Evolutionary conservation across 1,284 basidiomycete species (phyloP), one percentile per base, ranked within the genome.

Genomic region (Porphyrellus sp.): DNA sequence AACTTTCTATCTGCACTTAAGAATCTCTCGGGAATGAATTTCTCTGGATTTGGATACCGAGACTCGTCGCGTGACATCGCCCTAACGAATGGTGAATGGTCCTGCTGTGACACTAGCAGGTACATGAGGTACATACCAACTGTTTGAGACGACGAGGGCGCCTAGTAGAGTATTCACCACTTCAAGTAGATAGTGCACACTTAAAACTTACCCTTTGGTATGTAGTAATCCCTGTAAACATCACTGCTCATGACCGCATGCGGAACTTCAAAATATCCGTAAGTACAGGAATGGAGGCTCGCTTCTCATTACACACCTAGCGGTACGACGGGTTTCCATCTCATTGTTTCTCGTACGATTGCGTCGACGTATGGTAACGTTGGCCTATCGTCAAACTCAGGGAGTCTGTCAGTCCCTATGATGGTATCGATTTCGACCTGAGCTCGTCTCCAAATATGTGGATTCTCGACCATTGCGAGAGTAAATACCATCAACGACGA

Each of bases 361-460:
- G 70, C 71, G 9, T 68, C 63, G 8, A 77, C 47, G 42, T 75
- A 78, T 0, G 72, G 72, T 34, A 79, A 57, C 0, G 56, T 56
- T 1, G 63, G 48, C 27, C 69, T 59, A 49, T 79, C 78, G 7
- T 62, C 60, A 20, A 75, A 73, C 1, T 61, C 67, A 0, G 78
- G 78, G 0, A 78, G 57, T 15, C 72, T 62, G 4, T 69, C 64
- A 0, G 34, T 52, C 5, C 75, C 74, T 11, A 76, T 47, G 8
- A 75, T 60, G 1, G 57, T 45, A 30, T 78, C 75, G 7, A 79
- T 63, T 35, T 79, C 75, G 5, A 59, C 61, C 44, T 75, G 75
- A 0, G 73, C 72, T 7, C 57, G 63, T 42, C 58, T 60, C 54
- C 67, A 67, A 5, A 68, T 57, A 0, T 35, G 34, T 3, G 72